These are phyloP conservation scores for Rutidosis leptorrhynchoides DNA, from an alignment of 129 eudicot genomes.

Conservation along the genomic window DNA sequence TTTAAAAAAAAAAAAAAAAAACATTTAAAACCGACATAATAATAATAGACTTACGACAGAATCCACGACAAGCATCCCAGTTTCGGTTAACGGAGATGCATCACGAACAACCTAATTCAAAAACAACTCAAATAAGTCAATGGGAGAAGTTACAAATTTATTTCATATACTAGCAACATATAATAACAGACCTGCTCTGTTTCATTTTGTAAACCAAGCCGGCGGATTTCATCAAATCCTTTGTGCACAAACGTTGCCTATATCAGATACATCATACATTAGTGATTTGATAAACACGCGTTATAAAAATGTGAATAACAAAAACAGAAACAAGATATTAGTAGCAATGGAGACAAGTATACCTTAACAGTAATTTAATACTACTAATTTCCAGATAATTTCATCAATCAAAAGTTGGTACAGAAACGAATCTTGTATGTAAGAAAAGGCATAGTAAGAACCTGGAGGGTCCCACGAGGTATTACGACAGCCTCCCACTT, in stretches of 20 bases:
- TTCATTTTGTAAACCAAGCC: conserved; percentile 81
- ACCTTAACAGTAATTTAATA: too few relatives aligned
- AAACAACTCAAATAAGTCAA: conserved; percentile 23
- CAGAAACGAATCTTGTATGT: too few relatives aligned
- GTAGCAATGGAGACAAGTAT: too few relatives aligned
- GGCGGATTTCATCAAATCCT: conserved; percentile 95
- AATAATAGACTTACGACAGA: conserved; percentile 93
- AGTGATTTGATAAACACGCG: too few relatives aligned
- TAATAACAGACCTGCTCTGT: conserved; percentile 64
- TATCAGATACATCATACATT: too few relatives aligned
- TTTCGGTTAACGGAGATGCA: conserved; percentile 89
- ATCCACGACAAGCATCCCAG: conserved; percentile 98
- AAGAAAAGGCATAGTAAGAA: too few relatives aligned
- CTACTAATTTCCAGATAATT: too few relatives aligned
- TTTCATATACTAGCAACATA: conserved; percentile 1
- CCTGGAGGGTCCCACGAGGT: conserved; percentile 99
- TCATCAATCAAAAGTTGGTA: too few relatives aligned
- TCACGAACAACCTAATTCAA: conserved; percentile 73
- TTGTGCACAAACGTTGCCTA: conserved; percentile 87
- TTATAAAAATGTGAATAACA: too few relatives aligned
- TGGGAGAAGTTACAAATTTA: too few relatives aligned
- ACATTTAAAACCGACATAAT: too few relatives aligned
- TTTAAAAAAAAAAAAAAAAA: conserved; percentile 4
- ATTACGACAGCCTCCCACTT: conserved; percentile 82
- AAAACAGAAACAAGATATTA: background rate